Conservation (phyloP, 2,329 filamentous ascomycete species). For the Fusarium ambrosium region DNA sequence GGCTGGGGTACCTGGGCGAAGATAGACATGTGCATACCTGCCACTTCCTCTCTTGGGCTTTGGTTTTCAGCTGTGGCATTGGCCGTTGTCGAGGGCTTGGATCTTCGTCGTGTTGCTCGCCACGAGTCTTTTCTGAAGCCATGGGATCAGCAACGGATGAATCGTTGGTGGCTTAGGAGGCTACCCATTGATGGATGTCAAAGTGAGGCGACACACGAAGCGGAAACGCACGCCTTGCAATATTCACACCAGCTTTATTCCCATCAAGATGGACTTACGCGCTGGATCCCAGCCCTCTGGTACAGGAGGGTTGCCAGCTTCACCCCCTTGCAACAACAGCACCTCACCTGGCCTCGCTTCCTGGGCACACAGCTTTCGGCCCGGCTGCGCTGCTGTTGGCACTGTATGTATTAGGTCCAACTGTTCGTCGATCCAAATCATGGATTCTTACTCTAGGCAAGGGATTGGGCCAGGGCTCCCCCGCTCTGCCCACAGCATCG, state of each 20-base stretch:
- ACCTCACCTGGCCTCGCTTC: conserved; percentile 12
- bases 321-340: conserved; percentile 15
- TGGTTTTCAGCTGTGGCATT: background rate
- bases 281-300: conserved; percentile 36
- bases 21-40: conserved; percentile 19
- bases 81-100: background rate
- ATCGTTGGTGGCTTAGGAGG: background rate
- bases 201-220: background rate
- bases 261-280: conserved; percentile 9
- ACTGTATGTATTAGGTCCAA: conserved; percentile 24
- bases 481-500: conserved; percentile 30
- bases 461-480: conserved; percentile 26
- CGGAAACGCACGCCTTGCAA: background rate
- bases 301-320: conserved; percentile 30
- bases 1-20: conserved; percentile 16
- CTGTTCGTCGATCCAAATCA: conserved; percentile 36
- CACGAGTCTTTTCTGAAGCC: background rate
- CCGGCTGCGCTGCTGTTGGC: conserved; percentile 11
- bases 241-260: background rate
- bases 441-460: conserved; percentile 13
- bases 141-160: background rate
- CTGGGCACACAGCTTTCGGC: conserved; percentile 6
- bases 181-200: background rate
- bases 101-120: background rate
- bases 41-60: conserved; percentile 6